Evolutionary conservation across 176 grass and related monocot species (phyloP), one percentile per base, ranked within the genome.

Genomic region (Eleusine indica): DNA sequence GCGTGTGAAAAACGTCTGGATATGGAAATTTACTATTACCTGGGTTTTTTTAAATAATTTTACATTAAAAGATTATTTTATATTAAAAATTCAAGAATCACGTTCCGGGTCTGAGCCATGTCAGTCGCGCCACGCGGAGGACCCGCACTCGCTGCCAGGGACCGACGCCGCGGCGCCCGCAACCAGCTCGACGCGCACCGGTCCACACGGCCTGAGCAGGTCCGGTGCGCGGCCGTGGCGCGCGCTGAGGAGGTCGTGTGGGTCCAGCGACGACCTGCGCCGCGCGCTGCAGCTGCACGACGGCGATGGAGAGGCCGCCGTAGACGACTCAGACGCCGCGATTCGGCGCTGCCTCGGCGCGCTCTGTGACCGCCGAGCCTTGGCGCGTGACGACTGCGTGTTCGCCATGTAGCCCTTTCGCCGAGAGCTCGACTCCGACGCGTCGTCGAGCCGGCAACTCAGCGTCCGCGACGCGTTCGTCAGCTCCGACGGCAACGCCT

Each of bases 331-430:
- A 32, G 47, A 54, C 81, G 83, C 75, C 79, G 73, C 30, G 1
- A 67, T 72, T 25, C 77, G 81, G 9, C 91, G 81, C 62, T 89
- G 91, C 77, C 88, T 87, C 25, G 89, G 94, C 66, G 94, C 87
- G 77, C 94, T 97, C 82, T 82, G 94, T 38, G 91, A 94, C 71
- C 94, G 74, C 66, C 25, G 25, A 25, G 78, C 81, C 79, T 90
- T 97, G 21, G 94, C 94, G 19, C 89, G 85, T 12, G 91, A 94
- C 29, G 94, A 94, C 87, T 91, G 48, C 39, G 94, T 97, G 87
- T 94, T 90, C 18, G 91, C 75, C 91, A 97, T 97, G 70, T 97
- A 97, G 85, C 32, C 25, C 25, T 25, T 25, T 25, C 25, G 25
- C 25, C 25, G 25, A 25, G 25, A 25, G 25, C 25, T 25, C 25